A percentile compares a stretch with the other conserved stretches of the same genome.
Conservation (phyloP, 306 rosid species). For the Inga laurina region DNA sequence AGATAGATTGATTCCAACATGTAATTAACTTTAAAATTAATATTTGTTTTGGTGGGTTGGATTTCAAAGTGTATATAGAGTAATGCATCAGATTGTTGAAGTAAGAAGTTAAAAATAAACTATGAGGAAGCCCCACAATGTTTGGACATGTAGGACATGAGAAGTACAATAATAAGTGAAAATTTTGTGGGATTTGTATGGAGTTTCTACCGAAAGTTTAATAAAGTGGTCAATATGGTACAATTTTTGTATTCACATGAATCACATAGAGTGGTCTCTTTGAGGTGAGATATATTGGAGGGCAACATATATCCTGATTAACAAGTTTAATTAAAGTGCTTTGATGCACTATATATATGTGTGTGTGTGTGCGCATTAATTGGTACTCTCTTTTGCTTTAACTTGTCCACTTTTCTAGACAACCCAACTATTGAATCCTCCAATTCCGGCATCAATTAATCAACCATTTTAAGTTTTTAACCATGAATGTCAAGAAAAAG, state of each 20-base stretch:
- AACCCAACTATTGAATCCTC: not conserved
- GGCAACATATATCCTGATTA: not conserved
- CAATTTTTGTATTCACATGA: not conserved
- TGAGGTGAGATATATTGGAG: not conserved
- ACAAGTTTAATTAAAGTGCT: not conserved
- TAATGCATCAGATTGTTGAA: not conserved
- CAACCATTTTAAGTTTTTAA: not conserved
- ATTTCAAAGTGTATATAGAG: not conserved
- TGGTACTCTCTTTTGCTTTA: not conserved
- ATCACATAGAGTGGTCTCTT: not conserved
- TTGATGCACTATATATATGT: not conserved
- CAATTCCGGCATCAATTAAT: not conserved
- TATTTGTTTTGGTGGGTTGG: not conserved
- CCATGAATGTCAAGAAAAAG: not conserved
- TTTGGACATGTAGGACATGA: not conserved
- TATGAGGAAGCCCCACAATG: not conserved
- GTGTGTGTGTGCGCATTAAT: not conserved
- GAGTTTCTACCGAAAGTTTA: not conserved
- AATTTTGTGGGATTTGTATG: slow-evolving; percentile 9
- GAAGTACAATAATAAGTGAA: slow-evolving; percentile 27
- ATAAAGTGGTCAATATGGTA: not conserved
- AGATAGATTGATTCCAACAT: not conserved
- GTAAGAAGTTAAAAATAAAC: not conserved
- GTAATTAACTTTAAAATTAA: not conserved
- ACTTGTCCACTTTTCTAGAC: not conserved